Evolutionary conservation across 768 basidiomycete species (phyloP), one percentile per base, ranked within the genome.

Genomic region (Naganishia vishniacii): DNA sequence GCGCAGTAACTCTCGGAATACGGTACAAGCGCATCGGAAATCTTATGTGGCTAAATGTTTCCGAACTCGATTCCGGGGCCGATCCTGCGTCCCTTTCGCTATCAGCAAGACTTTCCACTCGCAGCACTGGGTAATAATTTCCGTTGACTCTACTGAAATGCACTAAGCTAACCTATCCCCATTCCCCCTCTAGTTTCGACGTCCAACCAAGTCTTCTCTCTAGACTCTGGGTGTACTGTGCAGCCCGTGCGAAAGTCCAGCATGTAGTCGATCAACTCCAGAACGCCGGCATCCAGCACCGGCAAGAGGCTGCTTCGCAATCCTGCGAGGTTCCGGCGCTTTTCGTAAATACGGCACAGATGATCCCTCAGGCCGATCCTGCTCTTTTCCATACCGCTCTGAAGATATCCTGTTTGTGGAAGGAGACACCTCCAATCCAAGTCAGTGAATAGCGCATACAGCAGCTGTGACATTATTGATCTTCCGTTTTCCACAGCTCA

Each of bases 341-440:
- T 31, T 51, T 31, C 31, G 49, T 51, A 7, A 51, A 51, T 18
- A 51, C 49, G 18, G 49, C 12, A n/a, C 49, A 51, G 18, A 51
- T 51, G 49, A 31, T 51, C n/a, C 49, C 49, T 23, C 49, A 51
- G 31, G 49, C 49, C 25, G 49, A 51, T 20, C 31, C 18, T 16
- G 11, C 13, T 34, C 18, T 51, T 15, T 51, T 51, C 49, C 32
- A 34, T 31, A 28, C 49, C n/a, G 31, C 34, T 34, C 31, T 51
- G 4, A 51, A 51, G 49, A 31, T 51, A 34, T 51, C 49, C 28
- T 51, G 49, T 31, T n/a, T 51, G 11, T 51, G 49, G 49, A 51
- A 29, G 49, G 31, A 51, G 23, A 31, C 49, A 6, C 31, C 29
- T 51, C 31, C n/a, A 31, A 51, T 51, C 28, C 49, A 51, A 13